phyloP scores from a whole-genome alignment of 805 yeast species.

The Lachancea waltii region DNA sequence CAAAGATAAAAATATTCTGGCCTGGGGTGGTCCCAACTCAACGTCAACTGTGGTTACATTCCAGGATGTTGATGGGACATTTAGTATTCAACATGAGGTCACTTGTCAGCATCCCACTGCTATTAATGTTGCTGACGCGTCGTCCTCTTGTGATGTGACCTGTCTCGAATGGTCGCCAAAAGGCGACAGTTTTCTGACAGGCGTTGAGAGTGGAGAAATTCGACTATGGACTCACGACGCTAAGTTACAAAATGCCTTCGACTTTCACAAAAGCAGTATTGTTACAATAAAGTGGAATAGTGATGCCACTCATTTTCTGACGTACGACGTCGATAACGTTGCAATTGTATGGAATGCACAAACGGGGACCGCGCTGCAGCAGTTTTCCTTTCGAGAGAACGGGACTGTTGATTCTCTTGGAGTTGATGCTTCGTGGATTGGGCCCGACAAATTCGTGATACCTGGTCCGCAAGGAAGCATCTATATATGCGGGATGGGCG shows the following conservation, averaged over 20 bases:
- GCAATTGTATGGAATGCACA: constrained; percentile 61
- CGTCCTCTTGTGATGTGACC: constrained; percentile 28
- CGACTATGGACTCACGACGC: constrained; percentile 77
- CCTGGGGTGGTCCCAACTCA: constrained; percentile 49
- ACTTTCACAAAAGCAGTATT: constrained; percentile 50
- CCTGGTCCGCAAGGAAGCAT: constrained; percentile 54
- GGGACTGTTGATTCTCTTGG: constrained; percentile 32
- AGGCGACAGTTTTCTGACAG: constrained; percentile 59
- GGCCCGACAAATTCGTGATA: constrained; percentile 58
- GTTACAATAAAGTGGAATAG: constrained; percentile 55
- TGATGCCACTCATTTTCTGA: constrained; percentile 46
- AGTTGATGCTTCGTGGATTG: constrained; percentile 69
- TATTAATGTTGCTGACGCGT: constrained; percentile 17
- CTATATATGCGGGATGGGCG: constrained; percentile 47
- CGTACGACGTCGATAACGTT: constrained; percentile 51
- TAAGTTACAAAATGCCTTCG: constrained; percentile 48
- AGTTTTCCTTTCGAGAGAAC: constrained; percentile 34
- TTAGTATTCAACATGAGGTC: constrained; percentile 3
- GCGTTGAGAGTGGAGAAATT: constrained; percentile 63
- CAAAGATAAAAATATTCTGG: constrained; percentile 36
- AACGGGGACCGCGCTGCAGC: constrained; percentile 44
- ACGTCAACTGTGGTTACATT: constrained; percentile 41
- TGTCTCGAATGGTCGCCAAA: constrained; percentile 56
- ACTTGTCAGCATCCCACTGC: constrained; percentile 34
- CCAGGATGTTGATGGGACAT: constrained; percentile 13